Percentiles rank a stretch among this genome's conserved stretches.
Conservation (phyloP, 2,329 filamentous ascomycete species). For the Ploettnerulaceae sp. region DNA sequence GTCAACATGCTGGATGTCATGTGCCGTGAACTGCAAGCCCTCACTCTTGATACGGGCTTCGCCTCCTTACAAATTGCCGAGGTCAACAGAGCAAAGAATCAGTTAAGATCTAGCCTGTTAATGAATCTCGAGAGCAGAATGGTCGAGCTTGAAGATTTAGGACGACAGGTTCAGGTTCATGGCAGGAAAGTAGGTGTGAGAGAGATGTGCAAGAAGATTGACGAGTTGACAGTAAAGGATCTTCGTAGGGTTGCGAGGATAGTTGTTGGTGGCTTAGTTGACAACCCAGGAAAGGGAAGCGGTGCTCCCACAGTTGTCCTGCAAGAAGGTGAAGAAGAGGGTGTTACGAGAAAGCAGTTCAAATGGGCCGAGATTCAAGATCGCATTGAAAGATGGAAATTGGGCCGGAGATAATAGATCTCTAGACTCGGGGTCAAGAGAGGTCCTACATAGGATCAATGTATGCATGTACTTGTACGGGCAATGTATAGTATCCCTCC, state of each 20-base stretch:
- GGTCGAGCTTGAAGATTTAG: conserved; percentile 95
- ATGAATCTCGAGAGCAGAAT: conserved; percentile 98
- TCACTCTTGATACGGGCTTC: conserved; percentile 73
- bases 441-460: no score
- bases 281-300: conserved; percentile 71
- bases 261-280: conserved; percentile 71
- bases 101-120: conserved; percentile 79
- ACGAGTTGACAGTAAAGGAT: conserved; percentile 73
- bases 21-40: conserved; percentile 78
- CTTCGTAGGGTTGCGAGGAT: conserved; percentile 73
- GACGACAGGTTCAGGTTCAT: conserved; percentile 94
- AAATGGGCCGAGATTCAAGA: conserved; percentile 89
- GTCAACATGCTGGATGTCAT: conserved; percentile 88
- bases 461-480: no score
- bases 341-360: conserved; percentile 62
- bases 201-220: conserved; percentile 89
- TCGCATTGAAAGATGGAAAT: conserved; percentile 74
- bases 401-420: conserved; percentile 62
- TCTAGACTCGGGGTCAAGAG: no score
- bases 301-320: conserved; percentile 91
- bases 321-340: conserved; percentile 75
- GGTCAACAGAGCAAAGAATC: conserved; percentile 93
- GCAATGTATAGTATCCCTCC: no score
- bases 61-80: conserved; percentile 67
- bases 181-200: conserved; percentile 84